Percentiles rank a stretch among this genome's conserved stretches.
Evolutionary conservation across 768 basidiomycete genomes (phyloP).

Genomic region (Symmetrospora coprosmae): DNA sequence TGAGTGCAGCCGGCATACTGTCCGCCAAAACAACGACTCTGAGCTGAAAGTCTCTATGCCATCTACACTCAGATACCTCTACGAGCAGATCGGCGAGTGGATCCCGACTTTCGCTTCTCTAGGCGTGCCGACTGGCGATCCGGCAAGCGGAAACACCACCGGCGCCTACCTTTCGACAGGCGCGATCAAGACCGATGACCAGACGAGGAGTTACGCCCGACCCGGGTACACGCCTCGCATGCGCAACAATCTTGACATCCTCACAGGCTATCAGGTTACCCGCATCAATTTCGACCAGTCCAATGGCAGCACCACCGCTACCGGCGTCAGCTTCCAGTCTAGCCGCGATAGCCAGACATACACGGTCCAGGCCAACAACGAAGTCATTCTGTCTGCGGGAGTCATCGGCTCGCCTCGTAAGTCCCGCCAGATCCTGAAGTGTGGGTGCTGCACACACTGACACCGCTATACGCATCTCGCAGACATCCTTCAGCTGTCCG

Average conservation of each 20-base stretch:
- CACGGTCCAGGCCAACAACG: slow-evolving; percentile 38
- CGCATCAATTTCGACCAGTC: slow-evolving; percentile 37
- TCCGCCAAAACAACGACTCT: slow-evolving; percentile 14
- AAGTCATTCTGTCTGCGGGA: slow-evolving; percentile 40
- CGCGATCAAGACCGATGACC: slow-evolving; percentile 35
- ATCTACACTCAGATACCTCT: slow-evolving; percentile 29
- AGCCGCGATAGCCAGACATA: slow-evolving; percentile 27
- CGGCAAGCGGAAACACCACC: slow-evolving; percentile 26
- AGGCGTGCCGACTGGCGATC: slow-evolving; percentile 26
- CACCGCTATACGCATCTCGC: not conserved
- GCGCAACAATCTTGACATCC: slow-evolving; percentile 39
- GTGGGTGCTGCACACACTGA: not conserved
- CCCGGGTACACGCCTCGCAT: slow-evolving; percentile 40
- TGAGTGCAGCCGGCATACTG: slow-evolving; percentile 31
- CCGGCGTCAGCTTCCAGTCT: slow-evolving; percentile 39
- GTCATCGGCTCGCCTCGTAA: slow-evolving; percentile 32
- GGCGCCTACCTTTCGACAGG: slow-evolving; percentile 36
- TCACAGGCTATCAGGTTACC: slow-evolving; percentile 41
- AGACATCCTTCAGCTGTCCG: slow-evolving; percentile 41
- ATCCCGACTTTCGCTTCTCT: slow-evolving; percentile 29
- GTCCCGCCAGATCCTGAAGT: not conserved
- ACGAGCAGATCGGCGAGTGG: slow-evolving; percentile 28
- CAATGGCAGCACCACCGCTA: slow-evolving; percentile 35
- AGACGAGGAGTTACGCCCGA: slow-evolving; percentile 38
- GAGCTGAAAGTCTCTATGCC: not conserved